Conservation (phyloP, 352 stramenopile species). For the Globisporangium spiculum region DNA sequence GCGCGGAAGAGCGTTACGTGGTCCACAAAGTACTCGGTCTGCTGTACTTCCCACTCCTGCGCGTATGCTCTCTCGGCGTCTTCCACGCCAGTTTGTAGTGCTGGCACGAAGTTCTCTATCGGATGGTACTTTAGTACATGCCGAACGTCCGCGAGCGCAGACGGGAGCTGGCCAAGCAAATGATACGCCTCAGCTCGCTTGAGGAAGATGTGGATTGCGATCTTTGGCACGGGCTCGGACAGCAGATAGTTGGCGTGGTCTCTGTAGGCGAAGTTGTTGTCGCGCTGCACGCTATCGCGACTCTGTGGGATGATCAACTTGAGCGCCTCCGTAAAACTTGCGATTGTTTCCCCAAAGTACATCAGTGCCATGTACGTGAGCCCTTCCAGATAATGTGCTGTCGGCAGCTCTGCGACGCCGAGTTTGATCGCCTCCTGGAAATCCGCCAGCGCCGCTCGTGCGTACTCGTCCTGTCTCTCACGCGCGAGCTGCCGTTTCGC, state of each 20-base stretch:
- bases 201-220: constrained; percentile 37
- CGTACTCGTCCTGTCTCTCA: constrained; percentile 13
- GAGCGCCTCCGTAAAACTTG: constrained; percentile 46
- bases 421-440: constrained; percentile 27
- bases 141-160: constrained; percentile 38
- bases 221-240: constrained; percentile 20
- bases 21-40: constrained; percentile 50
- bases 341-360: constrained; percentile 30
- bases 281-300: constrained; percentile 10
- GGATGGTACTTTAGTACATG: constrained; percentile 31
- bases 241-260: constrained; percentile 10
- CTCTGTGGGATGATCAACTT: constrained; percentile 17
- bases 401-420: constrained; percentile 25
- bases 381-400: constrained; percentile 35
- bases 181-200: constrained; percentile 45
- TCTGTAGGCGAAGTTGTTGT: constrained; percentile 12
- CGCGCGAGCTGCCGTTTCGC: constrained; percentile 15
- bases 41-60: constrained; percentile 36
- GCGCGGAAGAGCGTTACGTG: constrained; percentile 40
- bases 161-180: constrained; percentile 41
- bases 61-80: constrained; percentile 21
- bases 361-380: constrained; percentile 33
- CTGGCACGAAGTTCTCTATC: constrained; percentile 14
- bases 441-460: constrained; percentile 28
- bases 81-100: constrained; percentile 3